These are phyloP conservation scores for Aspergillus pseudoviridinutans DNA, from an alignment of 2,329 filamentous ascomycete species.

Conservation along the genomic window DNA sequence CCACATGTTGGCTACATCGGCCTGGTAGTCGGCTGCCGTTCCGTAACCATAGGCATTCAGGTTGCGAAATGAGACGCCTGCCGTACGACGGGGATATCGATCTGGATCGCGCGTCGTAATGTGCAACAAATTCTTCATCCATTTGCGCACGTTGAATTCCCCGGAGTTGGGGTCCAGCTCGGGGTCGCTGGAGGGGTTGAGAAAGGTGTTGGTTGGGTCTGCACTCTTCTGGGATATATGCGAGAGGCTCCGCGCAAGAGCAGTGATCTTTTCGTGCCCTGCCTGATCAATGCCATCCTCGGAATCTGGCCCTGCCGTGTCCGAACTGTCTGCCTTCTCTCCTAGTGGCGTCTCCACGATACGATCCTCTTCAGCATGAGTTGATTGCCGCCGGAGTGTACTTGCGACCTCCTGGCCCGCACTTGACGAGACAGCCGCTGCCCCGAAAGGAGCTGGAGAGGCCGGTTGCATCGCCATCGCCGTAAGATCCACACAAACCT, in stretches of 20 bases:
- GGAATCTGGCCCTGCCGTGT: conserved; percentile 19
- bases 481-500: background rate
- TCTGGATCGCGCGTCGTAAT: conserved; percentile 29
- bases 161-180: conserved; percentile 40
- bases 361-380: conserved; percentile 1
- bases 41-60: conserved; percentile 44
- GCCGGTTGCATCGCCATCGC: conserved; percentile 12
- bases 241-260: conserved; percentile 29
- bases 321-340: conserved; percentile 20
- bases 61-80: conserved; percentile 43
- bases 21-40: conserved; percentile 43
- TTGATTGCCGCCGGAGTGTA: conserved; percentile 5
- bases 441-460: conserved; percentile 17
- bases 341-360: background rate
- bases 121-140: conserved; percentile 41
- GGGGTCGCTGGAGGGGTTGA: conserved; percentile 29
- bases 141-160: conserved; percentile 42
- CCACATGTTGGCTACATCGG: conserved; percentile 41
- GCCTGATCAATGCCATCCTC: conserved; percentile 22
- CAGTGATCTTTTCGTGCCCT: conserved; percentile 23
- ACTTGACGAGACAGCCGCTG: conserved; percentile 6
- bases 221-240: conserved; percentile 24
- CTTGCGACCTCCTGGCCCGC: conserved; percentile 4
- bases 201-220: conserved; percentile 33
- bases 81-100: conserved; percentile 29